Evolutionary conservation across 2,329 filamentous ascomycete species (phyloP), one percentile per base, ranked within the genome.

Genomic region (Cercospora citrullina): DNA sequence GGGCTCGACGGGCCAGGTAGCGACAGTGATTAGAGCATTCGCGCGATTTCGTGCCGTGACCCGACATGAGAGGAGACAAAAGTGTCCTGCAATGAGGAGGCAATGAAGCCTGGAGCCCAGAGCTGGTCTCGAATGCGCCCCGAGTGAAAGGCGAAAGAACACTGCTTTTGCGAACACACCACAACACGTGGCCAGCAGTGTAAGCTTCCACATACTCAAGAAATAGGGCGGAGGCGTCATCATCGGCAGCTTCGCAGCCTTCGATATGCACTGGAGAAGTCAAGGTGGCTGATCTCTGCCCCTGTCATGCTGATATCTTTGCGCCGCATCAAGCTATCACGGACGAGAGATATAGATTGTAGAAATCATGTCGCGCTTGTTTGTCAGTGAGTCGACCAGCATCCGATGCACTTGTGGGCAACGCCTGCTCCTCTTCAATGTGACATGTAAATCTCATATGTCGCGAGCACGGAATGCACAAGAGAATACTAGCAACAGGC

Each of bases 1-100:
- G 79, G 79, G 9, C 70, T 65, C 5, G 70, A 76, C 64, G 81
- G 80, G 26, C 79, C 78, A 10, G 83, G 82, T 9, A 85, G 82
- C 67, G 84, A 80, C 69, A 85, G 82, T 71, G 83, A 85, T 67
- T 79, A 58, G 28, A 16, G 0, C 14, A 4, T 6, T 12, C 21
- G 8, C 36, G 5, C 16, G 14, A 39, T 7, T 0, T n/a, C 10
- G 16, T 39, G 6, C 5, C 6, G 36, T 39, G 14, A 8, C 2
- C 2, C 36, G 14, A n/a, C 36, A 39, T 39, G 16, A 12, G 18
- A 10, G 4, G 6, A 51, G 21, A 51, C 10, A 12, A 6, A 51
- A 51, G 2, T 14, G 21, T 51, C 18, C 12, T 23, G 45, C 45
- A 21, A 5, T 21, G 18, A 21, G n/a, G 45, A 45, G 42, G 45